Evolutionary conservation across 1,139 yeast species (phyloP), one percentile per base, ranked within the genome.

Genomic region (Candida sojae): DNA sequence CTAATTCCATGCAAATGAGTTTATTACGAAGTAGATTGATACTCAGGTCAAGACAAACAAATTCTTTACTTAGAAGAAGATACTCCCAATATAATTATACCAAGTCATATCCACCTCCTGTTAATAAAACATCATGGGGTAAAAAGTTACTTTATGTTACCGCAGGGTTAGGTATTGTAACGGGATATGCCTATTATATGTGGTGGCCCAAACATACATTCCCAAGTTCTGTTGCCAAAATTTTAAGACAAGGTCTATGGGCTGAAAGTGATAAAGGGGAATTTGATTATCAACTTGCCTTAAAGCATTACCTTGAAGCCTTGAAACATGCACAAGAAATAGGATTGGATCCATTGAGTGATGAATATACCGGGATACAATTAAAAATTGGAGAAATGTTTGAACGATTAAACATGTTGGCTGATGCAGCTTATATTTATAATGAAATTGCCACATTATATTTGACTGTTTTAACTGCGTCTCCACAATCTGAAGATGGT

Each of bases 351-450:
- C 77, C 75, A 13, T 59, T 88, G 32, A 50, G 58, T 33, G 73
- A 68, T 51, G 73, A 68, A 48, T 68, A 68, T 60, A 91, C 97
- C 0, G 96, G 97, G 0, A 80, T 92, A 50, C 96, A 90, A 60
- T 72, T 92, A 61, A 89, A 91, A 60, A 73, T 89, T 39, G 96
- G 88, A 3, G 96, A 91, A 61, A 87, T 90, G 90, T 88, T 83
- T 62, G 95, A 88, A 60, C 70, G 84, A 44, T 67, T 88, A 53
- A 74, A 73, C 32, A 75, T 80, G 82, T 54, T 64, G 38, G 79
- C 79, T 17, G 89, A 86, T 49, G 95, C 96, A 0, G 73, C 80
- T 32, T 74, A 76, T 56, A 64, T 86, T 31, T 88, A 88, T 63
- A 73, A 83, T 51, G 95, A 88, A 59, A 73, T 88, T 49, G 82